Conservation (phyloP, 73 alveolate genomes). For the Urostyla sp. region DNA sequence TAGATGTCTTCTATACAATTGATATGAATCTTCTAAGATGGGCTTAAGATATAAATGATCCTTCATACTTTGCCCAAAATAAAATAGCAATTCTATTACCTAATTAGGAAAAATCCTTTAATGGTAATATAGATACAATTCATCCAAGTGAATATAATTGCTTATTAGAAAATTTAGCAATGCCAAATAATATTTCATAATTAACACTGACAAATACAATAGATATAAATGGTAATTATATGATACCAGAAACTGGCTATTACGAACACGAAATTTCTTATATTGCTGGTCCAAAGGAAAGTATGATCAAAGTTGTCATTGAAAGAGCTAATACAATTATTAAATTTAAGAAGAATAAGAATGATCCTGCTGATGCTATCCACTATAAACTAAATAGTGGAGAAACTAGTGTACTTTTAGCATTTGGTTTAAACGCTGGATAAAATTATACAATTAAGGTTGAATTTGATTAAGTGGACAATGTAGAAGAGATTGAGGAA, state of each 20-base stretch:
- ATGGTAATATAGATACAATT: not conserved
- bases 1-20: not conserved
- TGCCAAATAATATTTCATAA: too few relatives aligned
- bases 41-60: too few relatives aligned
- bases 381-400: not conserved
- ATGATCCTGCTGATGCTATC: not conserved
- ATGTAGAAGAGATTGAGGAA: not conserved
- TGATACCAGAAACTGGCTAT: too few relatives aligned
- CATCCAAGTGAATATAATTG: too few relatives aligned
- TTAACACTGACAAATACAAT: too few relatives aligned
- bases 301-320: not conserved
- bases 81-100: too few relatives aligned
- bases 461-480: conserved; percentile 10
- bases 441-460: not conserved
- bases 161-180: too few relatives aligned
- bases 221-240: too few relatives aligned
- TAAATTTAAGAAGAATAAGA: not conserved
- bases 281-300: too few relatives aligned
- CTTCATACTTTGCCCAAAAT: too few relatives aligned
- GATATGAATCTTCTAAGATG: not conserved
- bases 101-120: too few relatives aligned
- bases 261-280: too few relatives aligned
- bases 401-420: not conserved
- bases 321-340: not conserved
- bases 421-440: not conserved